A percentile compares a stretch with the other conserved stretches of the same genome.
These are phyloP conservation scores for Millerozyma miso DNA, from an alignment of 805 yeast genomes.

Conservation along the genomic window DNA sequence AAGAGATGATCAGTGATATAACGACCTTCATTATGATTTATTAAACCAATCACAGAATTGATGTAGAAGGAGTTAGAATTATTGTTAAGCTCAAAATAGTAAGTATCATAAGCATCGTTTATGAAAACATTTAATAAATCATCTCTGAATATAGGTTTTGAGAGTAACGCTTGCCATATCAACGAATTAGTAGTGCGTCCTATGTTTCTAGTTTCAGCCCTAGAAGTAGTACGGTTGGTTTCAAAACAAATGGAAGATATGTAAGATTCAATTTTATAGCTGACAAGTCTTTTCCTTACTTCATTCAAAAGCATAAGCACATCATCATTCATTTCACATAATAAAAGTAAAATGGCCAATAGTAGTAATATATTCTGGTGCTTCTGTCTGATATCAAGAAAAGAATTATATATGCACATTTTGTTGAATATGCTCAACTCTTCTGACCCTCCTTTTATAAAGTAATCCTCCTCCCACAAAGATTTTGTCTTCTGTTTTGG, in stretches of 20 bases:
- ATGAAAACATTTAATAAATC: not conserved
- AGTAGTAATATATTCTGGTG: constrained; percentile 29
- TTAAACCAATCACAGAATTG: constrained; percentile 27
- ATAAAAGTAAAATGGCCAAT: constrained; percentile 25
- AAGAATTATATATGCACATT: constrained; percentile 18
- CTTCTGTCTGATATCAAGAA: constrained; percentile 23
- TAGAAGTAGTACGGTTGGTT: not conserved
- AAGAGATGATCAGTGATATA: constrained; percentile 42
- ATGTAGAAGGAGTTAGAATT: constrained; percentile 21
- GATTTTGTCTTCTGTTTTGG: not conserved
- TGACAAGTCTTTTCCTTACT: constrained; percentile 20
- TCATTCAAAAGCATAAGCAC: constrained; percentile 20
- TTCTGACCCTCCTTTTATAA: constrained; percentile 1
- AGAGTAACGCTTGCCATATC: constrained; percentile 18
- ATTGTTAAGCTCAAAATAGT: constrained; percentile 7
- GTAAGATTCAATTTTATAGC: constrained; percentile 19
- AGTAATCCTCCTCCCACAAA: not conserved
- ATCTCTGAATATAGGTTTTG: not conserved
- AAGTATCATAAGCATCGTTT: constrained; percentile 23
- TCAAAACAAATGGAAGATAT: constrained; percentile 25
- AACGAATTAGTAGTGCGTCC: constrained; percentile 21
- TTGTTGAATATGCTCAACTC: constrained; percentile 19
- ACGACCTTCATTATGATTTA: constrained; percentile 28
- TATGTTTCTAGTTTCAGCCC: constrained; percentile 12
- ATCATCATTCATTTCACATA: constrained; percentile 29